A percentile compares a stretch with the other conserved stretches of the same genome.
Conservation (phyloP, 805 yeast genomes). For the Cyberlindnera euphorbiae region DNA sequence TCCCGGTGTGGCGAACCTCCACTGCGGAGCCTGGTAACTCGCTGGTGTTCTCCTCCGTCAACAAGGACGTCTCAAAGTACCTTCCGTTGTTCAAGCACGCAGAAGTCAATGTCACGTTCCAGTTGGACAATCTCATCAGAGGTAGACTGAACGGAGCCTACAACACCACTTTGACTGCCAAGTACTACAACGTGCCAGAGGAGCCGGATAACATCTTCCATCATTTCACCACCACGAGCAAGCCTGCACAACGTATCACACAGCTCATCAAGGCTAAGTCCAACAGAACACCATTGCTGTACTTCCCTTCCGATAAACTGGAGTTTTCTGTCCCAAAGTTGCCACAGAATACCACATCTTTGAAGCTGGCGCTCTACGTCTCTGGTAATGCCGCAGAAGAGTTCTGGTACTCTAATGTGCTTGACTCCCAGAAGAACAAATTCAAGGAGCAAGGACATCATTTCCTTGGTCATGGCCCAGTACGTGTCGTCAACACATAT, state of each 20-base stretch:
- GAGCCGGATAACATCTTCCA: conserved; percentile 12
- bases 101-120: conserved; percentile 42
- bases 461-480: conserved; percentile 63
- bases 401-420: conserved; percentile 68
- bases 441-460: conserved; percentile 37
- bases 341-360: conserved; percentile 48
- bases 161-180: conserved; percentile 44
- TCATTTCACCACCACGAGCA: conserved; percentile 19
- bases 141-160: conserved; percentile 57
- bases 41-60: conserved; percentile 41
- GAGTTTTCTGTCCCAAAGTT: conserved; percentile 40
- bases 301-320: conserved; percentile 39
- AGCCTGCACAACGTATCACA: conserved; percentile 19
- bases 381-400: conserved; percentile 81
- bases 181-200: conserved; percentile 39
- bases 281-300: conserved; percentile 40
- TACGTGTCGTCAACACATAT: conserved; percentile 59
- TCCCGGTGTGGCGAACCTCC: conserved; percentile 78
- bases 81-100: conserved; percentile 40
- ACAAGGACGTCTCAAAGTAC: conserved; percentile 64
- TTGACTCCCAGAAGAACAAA: conserved; percentile 42
- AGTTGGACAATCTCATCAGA: conserved; percentile 59
- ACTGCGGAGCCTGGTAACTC: conserved; percentile 72
- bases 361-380: conserved; percentile 51
- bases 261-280: conserved; percentile 15